A percentile compares a stretch with the other conserved stretches of the same genome.
Evolutionary conservation across 257 asterid genomes (phyloP).

Genomic region (Jaltomata sinuosa): DNA sequence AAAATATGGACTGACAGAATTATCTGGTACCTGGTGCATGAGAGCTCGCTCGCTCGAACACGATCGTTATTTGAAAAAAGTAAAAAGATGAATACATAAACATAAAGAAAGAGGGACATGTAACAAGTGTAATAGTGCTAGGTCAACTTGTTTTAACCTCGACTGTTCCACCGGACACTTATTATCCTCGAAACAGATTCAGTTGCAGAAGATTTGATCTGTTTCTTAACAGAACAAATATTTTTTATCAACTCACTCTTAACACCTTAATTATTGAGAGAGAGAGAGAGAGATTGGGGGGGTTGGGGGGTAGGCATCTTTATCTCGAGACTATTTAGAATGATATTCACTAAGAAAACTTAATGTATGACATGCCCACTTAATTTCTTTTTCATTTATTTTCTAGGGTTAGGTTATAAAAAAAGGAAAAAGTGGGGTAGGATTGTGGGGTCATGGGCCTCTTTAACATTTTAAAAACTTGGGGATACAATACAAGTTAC

Average conservation of each 20-base stretch:
- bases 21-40: background rate
- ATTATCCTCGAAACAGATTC: background rate
- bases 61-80: background rate
- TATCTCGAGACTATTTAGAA: no score
- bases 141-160: background rate
- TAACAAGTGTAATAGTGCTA: background rate
- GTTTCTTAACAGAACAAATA: background rate
- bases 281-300: background rate
- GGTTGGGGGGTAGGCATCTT: background rate
- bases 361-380: no score
- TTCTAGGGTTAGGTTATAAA: no score
- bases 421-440: no score
- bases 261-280: background rate
- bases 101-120: background rate
- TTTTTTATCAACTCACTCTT: background rate
- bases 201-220: background rate
- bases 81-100: background rate
- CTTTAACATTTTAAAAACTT: no score
- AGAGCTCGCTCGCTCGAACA: background rate
- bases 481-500: no score
- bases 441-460: no score
- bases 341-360: no score
- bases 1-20: background rate
- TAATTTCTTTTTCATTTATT: no score
- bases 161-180: background rate